These are phyloP conservation scores for Quillaja saponaria DNA, from an alignment of 306 rosid species.

Conservation along the genomic window DNA sequence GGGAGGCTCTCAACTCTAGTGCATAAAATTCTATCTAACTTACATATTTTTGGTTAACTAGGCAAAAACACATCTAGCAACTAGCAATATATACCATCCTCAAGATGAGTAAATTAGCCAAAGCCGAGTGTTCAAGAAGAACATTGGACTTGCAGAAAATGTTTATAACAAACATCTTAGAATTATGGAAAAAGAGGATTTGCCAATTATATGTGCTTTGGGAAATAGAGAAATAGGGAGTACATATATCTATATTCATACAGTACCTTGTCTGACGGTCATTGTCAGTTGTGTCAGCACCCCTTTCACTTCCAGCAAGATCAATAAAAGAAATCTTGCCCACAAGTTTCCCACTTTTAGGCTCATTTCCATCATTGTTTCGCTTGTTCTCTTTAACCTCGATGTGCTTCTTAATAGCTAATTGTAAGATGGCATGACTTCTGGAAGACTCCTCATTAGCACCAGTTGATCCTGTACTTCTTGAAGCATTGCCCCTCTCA, in stretches of 20 bases:
- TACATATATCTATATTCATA: too few relatives aligned
- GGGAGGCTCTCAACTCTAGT: too few relatives aligned
- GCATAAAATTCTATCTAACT: too few relatives aligned
- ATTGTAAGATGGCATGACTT: slow-evolving; percentile 96
- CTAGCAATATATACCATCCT: too few relatives aligned
- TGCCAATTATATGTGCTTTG: too few relatives aligned
- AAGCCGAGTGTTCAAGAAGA: too few relatives aligned
- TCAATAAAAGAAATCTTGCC: slow-evolving; percentile 97
- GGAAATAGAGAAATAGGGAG: neutral
- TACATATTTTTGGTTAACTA: too few relatives aligned
- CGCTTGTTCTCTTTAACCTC: slow-evolving; percentile 82
- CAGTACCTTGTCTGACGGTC: slow-evolving; percentile 94
- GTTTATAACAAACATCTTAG: too few relatives aligned
- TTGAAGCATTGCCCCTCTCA: slow-evolving; percentile 89
- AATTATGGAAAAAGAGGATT: too few relatives aligned
- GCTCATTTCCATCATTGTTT: slow-evolving; percentile 78
- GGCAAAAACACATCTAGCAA: too few relatives aligned
- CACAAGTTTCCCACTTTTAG: slow-evolving; percentile 79
- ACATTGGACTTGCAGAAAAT: too few relatives aligned
- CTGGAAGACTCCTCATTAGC: slow-evolving; percentile 99
- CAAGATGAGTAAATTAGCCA: too few relatives aligned
- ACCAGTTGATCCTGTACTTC: slow-evolving; percentile 98
- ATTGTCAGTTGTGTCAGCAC: slow-evolving; percentile 99
- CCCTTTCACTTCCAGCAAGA: slow-evolving; percentile 99
- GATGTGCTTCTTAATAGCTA: slow-evolving; percentile 78